Percentiles rank a stretch among this genome's conserved stretches.
Conservation (phyloP, 2,329 filamentous ascomycete genomes). For the Cytospora leucostoma region DNA sequence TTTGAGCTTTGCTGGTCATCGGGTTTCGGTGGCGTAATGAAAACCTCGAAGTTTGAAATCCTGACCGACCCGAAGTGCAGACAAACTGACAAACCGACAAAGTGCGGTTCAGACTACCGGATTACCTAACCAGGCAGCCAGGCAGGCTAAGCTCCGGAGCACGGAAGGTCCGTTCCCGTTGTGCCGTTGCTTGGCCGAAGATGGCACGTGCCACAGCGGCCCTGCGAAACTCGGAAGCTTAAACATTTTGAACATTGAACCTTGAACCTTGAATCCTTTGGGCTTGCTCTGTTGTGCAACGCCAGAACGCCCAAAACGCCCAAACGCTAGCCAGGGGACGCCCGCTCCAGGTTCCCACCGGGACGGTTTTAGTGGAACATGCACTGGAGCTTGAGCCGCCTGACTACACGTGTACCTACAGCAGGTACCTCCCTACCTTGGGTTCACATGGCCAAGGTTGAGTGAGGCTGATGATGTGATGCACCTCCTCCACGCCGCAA, state of each 20-base stretch:
- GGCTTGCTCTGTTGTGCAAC: no score
- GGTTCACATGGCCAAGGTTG: not conserved
- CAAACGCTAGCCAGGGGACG: no score
- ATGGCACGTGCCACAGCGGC: not conserved
- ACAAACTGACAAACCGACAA: no score
- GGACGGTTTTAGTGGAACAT: no score
- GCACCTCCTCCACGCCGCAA: not conserved
- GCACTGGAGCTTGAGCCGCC: no score
- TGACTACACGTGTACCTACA: not conserved
- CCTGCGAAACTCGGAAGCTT: not conserved
- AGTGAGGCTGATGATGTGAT: constrained; percentile 2
- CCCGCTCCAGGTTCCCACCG: no score
- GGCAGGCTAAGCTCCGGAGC: not conserved
- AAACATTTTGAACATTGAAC: no score
- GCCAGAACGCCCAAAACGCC: no score
- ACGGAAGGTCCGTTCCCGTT: not conserved
- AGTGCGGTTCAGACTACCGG: no score
- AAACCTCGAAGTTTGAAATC: not conserved
- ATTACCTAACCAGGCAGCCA: no score
- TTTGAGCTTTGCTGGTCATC: not conserved
- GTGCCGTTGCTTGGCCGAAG: not conserved
- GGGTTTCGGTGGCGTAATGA: not conserved
- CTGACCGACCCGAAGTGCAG: no score
- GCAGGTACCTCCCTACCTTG: not conserved
- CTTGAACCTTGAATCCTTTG: no score